phyloP scores from a whole-genome alignment of 176 grass and related monocot genomes.

The Rhynchospora pubera region DNA sequence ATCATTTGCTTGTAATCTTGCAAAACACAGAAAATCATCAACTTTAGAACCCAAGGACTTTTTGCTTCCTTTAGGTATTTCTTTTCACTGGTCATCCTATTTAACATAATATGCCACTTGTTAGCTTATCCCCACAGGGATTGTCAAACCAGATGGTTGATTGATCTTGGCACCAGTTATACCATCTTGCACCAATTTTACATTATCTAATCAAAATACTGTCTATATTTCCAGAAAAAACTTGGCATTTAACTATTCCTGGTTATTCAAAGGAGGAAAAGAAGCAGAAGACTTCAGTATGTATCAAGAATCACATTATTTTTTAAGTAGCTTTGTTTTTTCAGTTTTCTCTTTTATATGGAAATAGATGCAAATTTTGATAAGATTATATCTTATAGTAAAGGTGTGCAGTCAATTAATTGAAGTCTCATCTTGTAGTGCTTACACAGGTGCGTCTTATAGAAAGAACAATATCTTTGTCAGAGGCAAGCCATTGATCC shows the following conservation, averaged over 20 bases:
- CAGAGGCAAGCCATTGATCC: neutral
- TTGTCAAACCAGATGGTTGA: neutral
- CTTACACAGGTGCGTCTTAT: neutral
- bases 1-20: conserved; percentile 71
- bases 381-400: neutral
- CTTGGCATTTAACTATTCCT: conserved; percentile 76
- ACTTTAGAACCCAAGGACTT: conserved; percentile 82
- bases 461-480: neutral
- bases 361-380: neutral
- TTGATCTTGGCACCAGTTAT: neutral
- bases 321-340: neutral
- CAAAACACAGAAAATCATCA: conserved; percentile 91
- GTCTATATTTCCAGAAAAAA: conserved; percentile 56
- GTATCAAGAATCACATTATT: conserved; percentile 18
- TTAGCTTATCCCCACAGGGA: neutral
- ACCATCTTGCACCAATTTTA: neutral
- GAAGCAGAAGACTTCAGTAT: conserved; percentile 73
- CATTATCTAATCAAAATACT: neutral
- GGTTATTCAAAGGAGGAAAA: conserved; percentile 87
- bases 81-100: neutral
- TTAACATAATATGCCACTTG: neutral
- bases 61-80: conserved; percentile 76
- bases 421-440: neutral
- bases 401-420: neutral
- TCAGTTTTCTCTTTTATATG: neutral